Base-by-base conservation (phyloP, 495 filamentous ascomycete species). In the Trichocladium uniseriatum region DNA sequence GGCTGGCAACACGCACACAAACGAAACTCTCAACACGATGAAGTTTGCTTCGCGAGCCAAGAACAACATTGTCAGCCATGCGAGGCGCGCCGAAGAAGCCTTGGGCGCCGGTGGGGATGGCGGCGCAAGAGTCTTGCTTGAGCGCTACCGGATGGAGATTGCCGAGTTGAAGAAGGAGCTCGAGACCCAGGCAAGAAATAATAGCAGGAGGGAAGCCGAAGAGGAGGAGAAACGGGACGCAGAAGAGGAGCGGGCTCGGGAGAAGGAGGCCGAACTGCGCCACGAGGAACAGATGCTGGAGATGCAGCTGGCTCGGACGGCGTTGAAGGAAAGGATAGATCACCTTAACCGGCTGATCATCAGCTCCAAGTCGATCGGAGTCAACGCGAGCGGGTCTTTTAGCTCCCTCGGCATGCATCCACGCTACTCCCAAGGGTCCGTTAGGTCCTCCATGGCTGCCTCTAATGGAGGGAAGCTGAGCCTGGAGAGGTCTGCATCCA, bases 271-370 rank as follows among this genome's bases (percentile, higher is more conserved):
- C 22, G 81, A 87, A 58, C 75, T 82, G 45, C 83, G 92, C 27
- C 94, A 96, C 58, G 89, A 94, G 57, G 92, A 98, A 62, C 92
- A 98, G 63, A 89, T 98, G 75, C 74, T 97, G 38, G 92, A 97
- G 64, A 98, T 98, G 82, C 92, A 98, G 63, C 76, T 98, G 22
- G 92, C 92, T 13, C 79, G 94, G 21, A 98, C 91, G 2, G 94
- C 94, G 5, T 68, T 98, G 42, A 97, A 98, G 59, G 91, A 97
- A 67, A 82, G 92, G 22, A 98, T 98, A 54, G 90, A 96, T 67
- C 92, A 98, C 69, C 77, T 98, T 6, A 98, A 96, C 65, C 84
- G 92, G 18, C 76, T 98, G 10, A 96, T 98, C 54, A 71, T 98
- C 22, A 90, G 85, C 60, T 97, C 92, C 14, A 95, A 96, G 59